Percentiles rank a stretch among this genome's conserved stretches.
Conservation (phyloP, 164 flowering plant genomes). For the Berberis vulgaris region DNA sequence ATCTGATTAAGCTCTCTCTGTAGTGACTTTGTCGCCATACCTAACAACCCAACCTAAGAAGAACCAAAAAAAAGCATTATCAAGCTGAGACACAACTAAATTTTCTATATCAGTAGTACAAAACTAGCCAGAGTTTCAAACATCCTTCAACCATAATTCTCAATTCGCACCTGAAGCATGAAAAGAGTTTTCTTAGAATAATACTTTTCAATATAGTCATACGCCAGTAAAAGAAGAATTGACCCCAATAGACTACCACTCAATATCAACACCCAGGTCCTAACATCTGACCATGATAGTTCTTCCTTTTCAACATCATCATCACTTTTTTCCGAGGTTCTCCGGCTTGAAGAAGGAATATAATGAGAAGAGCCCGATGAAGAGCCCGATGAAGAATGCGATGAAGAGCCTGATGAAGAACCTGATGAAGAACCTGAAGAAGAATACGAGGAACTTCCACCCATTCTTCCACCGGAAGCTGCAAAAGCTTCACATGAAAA, state of each 20-base stretch:
- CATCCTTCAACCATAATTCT: too few relatives aligned
- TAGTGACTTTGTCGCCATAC: constrained; percentile 70
- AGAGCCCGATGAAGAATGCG: constrained; percentile 26
- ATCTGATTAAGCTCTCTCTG: constrained; percentile 83
- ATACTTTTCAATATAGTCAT: too few relatives aligned
- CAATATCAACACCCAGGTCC: too few relatives aligned
- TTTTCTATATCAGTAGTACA: not conserved
- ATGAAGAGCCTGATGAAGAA: constrained; percentile 32
- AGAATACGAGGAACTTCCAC: constrained; percentile 49
- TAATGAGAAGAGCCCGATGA: constrained; percentile 54
- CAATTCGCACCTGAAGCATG: too few relatives aligned
- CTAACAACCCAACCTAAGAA: constrained; percentile 82
- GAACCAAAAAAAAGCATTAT: not conserved
- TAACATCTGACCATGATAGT: too few relatives aligned
- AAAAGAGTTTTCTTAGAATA: too few relatives aligned
- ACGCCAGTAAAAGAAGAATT: too few relatives aligned
- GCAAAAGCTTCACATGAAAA: constrained; percentile 44
- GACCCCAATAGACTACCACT: too few relatives aligned
- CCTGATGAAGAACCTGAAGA: constrained; percentile 44
- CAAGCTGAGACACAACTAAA: too few relatives aligned
- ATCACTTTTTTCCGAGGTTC: too few relatives aligned
- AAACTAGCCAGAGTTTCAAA: not conserved
- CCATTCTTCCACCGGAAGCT: constrained; percentile 78
- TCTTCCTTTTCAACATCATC: too few relatives aligned
- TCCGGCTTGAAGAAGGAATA: constrained; percentile 42